phyloP scores from a whole-genome alignment of 1,284 basidiomycete genomes.

The Mycena citricolor region DNA sequence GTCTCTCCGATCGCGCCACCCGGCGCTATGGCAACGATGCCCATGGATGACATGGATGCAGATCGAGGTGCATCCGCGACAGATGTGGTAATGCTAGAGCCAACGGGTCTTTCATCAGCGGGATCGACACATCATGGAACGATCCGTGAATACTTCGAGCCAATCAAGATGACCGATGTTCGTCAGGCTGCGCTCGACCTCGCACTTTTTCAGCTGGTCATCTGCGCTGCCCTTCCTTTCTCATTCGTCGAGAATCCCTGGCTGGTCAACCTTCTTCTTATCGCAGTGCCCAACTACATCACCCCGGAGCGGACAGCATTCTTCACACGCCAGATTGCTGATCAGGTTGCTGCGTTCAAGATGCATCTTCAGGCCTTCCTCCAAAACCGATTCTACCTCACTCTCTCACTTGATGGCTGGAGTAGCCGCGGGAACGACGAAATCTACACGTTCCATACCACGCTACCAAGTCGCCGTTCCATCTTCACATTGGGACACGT shows the following conservation, averaged over 20 bases:
- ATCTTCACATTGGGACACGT: conserved; percentile 19
- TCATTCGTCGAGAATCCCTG: conserved; percentile 14
- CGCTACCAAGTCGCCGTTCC: conserved; percentile 14
- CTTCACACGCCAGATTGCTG: conserved; percentile 9
- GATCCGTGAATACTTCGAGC: conserved; percentile 1
- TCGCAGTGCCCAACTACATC: conserved; percentile 10
- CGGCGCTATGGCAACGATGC: no score
- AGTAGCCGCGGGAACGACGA: conserved; percentile 9
- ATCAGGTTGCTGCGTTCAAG: conserved; percentile 3
- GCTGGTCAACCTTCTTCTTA: conserved; percentile 14
- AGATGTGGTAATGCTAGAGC: no score
- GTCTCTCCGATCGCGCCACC: no score
- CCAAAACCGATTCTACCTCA: conserved; percentile 1
- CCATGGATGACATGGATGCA: no score
- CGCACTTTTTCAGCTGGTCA: conserved; percentile 11
- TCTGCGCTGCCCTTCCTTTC: conserved; percentile 17
- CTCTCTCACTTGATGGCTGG: conserved; percentile 12
- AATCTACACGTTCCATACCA: conserved; percentile 23
- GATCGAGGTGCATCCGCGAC: no score
- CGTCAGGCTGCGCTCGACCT: conserved; percentile 13
- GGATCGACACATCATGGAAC: background rate
- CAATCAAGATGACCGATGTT: conserved; percentile 1
- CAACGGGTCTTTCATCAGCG: no score
- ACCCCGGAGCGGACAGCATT: conserved; percentile 13
- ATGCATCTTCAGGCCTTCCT: background rate